Evolutionary conservation across 495 filamentous ascomycete species (phyloP).

Genomic region (Xylaria grammica): DNA sequence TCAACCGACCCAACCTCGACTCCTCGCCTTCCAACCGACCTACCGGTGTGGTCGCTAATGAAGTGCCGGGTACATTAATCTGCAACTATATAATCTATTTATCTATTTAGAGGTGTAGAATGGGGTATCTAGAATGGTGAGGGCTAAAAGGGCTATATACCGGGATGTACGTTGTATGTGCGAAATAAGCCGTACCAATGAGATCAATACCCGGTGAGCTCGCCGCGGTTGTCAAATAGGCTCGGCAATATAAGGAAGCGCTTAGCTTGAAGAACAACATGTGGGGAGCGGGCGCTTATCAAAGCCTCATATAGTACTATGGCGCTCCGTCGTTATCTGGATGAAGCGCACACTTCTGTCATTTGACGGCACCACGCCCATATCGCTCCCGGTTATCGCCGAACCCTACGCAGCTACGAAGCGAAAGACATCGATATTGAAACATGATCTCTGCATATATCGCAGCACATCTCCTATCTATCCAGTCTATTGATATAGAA

Average conservation of each 20-base stretch:
- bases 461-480: too few relatives aligned
- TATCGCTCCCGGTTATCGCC: neutral
- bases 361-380: neutral
- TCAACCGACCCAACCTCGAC: slow-evolving; percentile 2
- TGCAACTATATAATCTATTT: slow-evolving; percentile 6
- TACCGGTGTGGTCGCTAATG: slow-evolving; percentile 5
- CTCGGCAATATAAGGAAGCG: slow-evolving; percentile 4
- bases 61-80: slow-evolving; percentile 17
- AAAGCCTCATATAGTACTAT: neutral
- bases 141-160: slow-evolving; percentile 15
- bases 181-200: slow-evolving; percentile 20
- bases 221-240: slow-evolving; percentile 5
- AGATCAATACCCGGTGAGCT: slow-evolving; percentile 10
- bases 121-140: slow-evolving; percentile 14
- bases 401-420: too few relatives aligned
- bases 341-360: neutral
- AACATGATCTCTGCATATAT: too few relatives aligned
- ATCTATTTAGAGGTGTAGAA: slow-evolving; percentile 9
- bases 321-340: neutral
- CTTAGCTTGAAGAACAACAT: neutral
- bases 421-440: too few relatives aligned
- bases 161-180: slow-evolving; percentile 11
- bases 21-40: neutral
- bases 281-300: slow-evolving; percentile 5
- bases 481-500: too few relatives aligned